Evolutionary conservation across 1,284 basidiomycete species (phyloP).

Genomic region (Puccinia triticina): DNA sequence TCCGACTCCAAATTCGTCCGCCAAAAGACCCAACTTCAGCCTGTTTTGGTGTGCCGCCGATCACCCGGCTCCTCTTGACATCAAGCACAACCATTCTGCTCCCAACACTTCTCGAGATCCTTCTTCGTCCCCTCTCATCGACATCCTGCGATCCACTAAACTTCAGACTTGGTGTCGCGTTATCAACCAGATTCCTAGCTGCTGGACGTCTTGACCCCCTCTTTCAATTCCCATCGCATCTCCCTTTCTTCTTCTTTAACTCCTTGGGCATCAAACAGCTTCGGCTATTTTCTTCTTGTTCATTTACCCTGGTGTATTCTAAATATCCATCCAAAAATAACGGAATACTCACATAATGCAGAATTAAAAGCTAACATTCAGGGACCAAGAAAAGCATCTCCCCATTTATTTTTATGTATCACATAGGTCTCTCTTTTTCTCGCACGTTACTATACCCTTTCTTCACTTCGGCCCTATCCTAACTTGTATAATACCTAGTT

Average conservation of each 20-base stretch:
- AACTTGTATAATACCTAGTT: no score
- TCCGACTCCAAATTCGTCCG: slow-evolving; percentile 47
- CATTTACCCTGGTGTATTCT: not conserved
- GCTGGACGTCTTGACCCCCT: slow-evolving; percentile 21
- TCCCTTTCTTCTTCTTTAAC: not conserved
- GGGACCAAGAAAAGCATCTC: no score
- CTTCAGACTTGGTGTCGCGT: slow-evolving; percentile 41
- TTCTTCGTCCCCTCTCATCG: slow-evolving; percentile 52
- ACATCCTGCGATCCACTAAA: slow-evolving; percentile 8
- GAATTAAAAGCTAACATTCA: no score
- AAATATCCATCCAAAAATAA: no score
- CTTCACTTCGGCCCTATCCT: no score
- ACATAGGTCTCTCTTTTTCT: no score
- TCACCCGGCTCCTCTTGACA: slow-evolving; percentile 63
- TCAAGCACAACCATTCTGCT: slow-evolving; percentile 52
- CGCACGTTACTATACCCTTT: no score
- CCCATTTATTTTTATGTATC: no score
- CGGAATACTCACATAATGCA: no score
- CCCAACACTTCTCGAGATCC: slow-evolving; percentile 15
- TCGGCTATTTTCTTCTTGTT: not conserved
- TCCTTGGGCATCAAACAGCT: not conserved
- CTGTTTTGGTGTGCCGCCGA: slow-evolving; percentile 99
- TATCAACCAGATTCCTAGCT: slow-evolving; percentile 43
- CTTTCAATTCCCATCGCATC: not conserved
- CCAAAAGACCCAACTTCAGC: slow-evolving; percentile 70